phyloP scores from a whole-genome alignment of 495 filamentous ascomycete genomes.

The Usnea hakonensis region DNA sequence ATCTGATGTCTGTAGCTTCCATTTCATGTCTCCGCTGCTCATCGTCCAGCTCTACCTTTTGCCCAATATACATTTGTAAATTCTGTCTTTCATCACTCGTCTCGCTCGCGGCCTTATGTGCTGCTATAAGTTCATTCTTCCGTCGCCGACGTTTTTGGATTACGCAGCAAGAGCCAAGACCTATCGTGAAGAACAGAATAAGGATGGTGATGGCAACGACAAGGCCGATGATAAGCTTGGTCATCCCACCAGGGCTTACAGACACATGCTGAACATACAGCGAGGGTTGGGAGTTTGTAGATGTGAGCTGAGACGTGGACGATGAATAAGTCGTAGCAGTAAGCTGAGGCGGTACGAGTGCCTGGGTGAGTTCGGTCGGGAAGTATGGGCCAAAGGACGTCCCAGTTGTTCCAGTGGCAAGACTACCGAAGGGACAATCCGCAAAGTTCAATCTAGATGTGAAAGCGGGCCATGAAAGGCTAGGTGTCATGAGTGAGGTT shows the following conservation, averaged over 20 bases:
- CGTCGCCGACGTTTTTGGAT: background rate
- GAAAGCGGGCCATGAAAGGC: too few relatives aligned
- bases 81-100: background rate
- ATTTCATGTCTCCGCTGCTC: background rate
- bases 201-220: background rate
- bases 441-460: too few relatives aligned
- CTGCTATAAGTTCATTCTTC: background rate
- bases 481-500: too few relatives aligned
- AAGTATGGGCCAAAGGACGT: too few relatives aligned
- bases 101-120: background rate
- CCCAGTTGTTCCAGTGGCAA: too few relatives aligned
- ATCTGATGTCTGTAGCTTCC: background rate
- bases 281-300: background rate
- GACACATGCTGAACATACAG: background rate
- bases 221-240: background rate
- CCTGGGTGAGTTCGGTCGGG: too few relatives aligned
- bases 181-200: background rate
- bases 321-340: background rate
- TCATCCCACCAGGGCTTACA: background rate
- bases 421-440: too few relatives aligned
- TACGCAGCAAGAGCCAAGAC: background rate
- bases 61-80: background rate
- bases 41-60: background rate
- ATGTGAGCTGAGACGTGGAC: background rate
- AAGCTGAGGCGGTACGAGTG: too few relatives aligned